Base-by-base conservation (phyloP, 352 stramenopile species). In the Phytophthora tentaculata region DNA sequence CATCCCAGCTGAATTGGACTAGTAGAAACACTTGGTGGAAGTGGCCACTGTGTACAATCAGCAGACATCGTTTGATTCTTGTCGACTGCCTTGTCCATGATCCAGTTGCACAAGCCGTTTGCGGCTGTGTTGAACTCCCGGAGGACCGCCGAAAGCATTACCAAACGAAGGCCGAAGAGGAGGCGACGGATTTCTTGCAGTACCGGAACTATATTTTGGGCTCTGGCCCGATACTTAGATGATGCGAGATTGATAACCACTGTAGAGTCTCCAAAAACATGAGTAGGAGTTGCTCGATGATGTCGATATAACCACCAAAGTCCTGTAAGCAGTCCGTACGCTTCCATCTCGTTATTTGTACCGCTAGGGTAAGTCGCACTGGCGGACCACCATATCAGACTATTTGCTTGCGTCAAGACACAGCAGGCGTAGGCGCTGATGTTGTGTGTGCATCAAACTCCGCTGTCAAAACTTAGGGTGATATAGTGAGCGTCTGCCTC, bases 271-370 rank as follows among this genome's bases (percentile, higher is more conserved):
- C 50, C 67, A 44, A 69, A 57, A 2, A 67, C 24, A 4, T 43
- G 16, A 10, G 26, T 6, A 7, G n/a, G 22, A 0, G 0, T 24
- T 9, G 16, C 13, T 2, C 29, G 22, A 17, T 24, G 19, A 6
- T 45, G 22, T 0, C 17, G 19, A 16, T 29, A 37, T 4, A 65
- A 14, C 66, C 57, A 79, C 3, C 14, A 2, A 2, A 75, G 24
- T 28, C 56, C 67, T 3, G 19, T 13, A 1, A 75, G 45, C 3
- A 75, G 44, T 41, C 53, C 71, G 10, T 69, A 37, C 17, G 71
- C 67, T 44, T 79, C 67, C 67, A 73, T 79, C 8, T n/a, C 50
- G 35, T 71, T 73, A n/a, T 71, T 76, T 0, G 67, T 71, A 8
- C 49, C 49, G 13, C 26, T 17, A 0, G 61, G 59, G 0, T 24